Conservation (phyloP, 176 grass and related monocot species). For the Oryza glaberrima region DNA sequence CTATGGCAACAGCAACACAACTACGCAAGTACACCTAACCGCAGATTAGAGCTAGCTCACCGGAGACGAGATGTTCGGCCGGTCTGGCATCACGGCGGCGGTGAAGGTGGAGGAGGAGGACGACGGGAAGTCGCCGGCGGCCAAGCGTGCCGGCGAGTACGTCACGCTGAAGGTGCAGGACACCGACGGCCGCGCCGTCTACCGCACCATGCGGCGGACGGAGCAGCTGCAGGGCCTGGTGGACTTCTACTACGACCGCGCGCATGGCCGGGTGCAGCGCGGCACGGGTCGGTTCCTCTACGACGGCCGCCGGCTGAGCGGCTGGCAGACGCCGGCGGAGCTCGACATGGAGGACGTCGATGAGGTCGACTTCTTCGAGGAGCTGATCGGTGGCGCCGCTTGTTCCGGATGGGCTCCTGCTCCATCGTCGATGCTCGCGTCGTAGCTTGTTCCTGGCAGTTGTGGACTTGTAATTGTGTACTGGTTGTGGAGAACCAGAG, state of each 20-base stretch:
- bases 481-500: too few relatives aligned
- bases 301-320: not conserved
- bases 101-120: conserved; percentile 5
- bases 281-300: conserved; percentile 24
- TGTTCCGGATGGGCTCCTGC: not conserved
- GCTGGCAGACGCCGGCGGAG: conserved; percentile 20
- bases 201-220: not conserved
- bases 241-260: conserved; percentile 16
- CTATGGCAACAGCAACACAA: too few relatives aligned
- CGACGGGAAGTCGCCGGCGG: not conserved
- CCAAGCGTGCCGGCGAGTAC: conserved; percentile 25
- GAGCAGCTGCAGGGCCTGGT: conserved; percentile 14
- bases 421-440: not conserved
- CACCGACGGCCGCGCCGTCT: not conserved
- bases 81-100: not conserved
- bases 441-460: not conserved
- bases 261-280: not conserved
- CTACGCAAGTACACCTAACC: not conserved
- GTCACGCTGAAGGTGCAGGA: conserved; percentile 39
- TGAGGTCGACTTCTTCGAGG: conserved; percentile 38
- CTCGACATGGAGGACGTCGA: not conserved
- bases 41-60: not conserved
- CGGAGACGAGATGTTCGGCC: not conserved
- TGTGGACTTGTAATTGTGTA: too few relatives aligned
- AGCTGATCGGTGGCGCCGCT: not conserved